Evolutionary conservation across 805 yeast genomes (phyloP).

Genomic region (Kodamaea laetipori): DNA sequence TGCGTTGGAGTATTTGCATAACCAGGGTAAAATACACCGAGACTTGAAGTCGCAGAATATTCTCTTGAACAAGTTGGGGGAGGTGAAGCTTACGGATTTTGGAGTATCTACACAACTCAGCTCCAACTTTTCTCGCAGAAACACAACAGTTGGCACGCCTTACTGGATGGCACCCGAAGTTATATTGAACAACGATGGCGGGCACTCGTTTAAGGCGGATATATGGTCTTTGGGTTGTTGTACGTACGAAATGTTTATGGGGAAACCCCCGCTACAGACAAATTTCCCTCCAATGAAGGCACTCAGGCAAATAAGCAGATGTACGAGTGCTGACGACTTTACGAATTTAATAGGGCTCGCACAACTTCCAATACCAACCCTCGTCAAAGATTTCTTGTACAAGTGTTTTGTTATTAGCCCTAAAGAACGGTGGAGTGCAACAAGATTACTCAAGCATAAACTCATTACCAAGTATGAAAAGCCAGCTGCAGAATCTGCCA

Average conservation of each 20-base stretch:
- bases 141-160: slow-evolving; percentile 57
- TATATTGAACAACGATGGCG: slow-evolving; percentile 59
- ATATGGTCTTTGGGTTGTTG: slow-evolving; percentile 83
- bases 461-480: slow-evolving; percentile 28
- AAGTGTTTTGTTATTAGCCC: slow-evolving; percentile 40
- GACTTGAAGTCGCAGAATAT: slow-evolving; percentile 48
- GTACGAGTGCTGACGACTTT: slow-evolving; percentile 34
- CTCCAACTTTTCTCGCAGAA: slow-evolving; percentile 44
- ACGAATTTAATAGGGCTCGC: slow-evolving; percentile 28
- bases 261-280: slow-evolving; percentile 66
- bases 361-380: slow-evolving; percentile 23
- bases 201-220: slow-evolving; percentile 60
- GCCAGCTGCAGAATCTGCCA: slow-evolving; percentile 13
- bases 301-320: slow-evolving; percentile 38
- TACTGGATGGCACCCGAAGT: slow-evolving; percentile 70
- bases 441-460: slow-evolving; percentile 34
- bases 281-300: slow-evolving; percentile 47
- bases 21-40: slow-evolving; percentile 73
- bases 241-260: slow-evolving; percentile 68
- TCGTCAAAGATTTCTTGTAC: slow-evolving; percentile 33
- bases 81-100: slow-evolving; percentile 47
- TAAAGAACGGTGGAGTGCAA: slow-evolving; percentile 32
- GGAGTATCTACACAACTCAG: slow-evolving; percentile 48
- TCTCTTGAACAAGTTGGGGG: slow-evolving; percentile 37
- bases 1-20: slow-evolving; percentile 68